Evolutionary conservation across 2,329 filamentous ascomycete genomes (phyloP), one percentile per base, ranked within the genome.

Genomic region (Endothia cerciana): DNA sequence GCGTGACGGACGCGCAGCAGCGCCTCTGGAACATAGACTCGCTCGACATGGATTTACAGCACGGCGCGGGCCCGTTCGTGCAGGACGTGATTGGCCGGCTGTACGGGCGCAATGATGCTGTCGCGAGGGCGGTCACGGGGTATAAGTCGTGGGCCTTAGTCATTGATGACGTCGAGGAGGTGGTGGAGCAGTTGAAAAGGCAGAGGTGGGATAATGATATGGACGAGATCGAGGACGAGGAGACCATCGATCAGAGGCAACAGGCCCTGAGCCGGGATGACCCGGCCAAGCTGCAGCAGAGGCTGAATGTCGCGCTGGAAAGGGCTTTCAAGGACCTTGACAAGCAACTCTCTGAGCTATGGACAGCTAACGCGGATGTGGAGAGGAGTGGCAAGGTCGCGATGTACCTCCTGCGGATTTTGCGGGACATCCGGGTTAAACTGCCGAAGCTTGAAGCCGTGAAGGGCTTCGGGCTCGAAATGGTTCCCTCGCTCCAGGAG

Each of bases 191-290:
- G 65, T 84, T 95, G 71, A 86, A 82, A 67, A 85, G 85, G 57
- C 87, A 89, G 70, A 85, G 87, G 64, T 94, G 91, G 91, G 90
- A 94, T 69, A 89, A 92, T 64, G 90, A 92, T 67, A 83, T 89
- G 36, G 87, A 90, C 60, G 87, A 91, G 60, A 87, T 92, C 49
- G 90, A 93, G 67, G 90, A 93, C 67, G 91, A 94, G 68, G 83
- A 91, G 63, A 87, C 85, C 0, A 85, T 91, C 25, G 89, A 92
- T 68, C 82, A 83, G 22, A 84, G 89, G 41, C 89, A 92, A 71
- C 83, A 84, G 45, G 76, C 89, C 0, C 81, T 97, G 15, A 92
- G 89, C 75, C 87, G 87, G 62, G 87, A 94, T 11, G 77, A 82
- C 66, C 80, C 79, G 13, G 73, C 74, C 63, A 71, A 73, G 22